Percentiles rank a stretch among this genome's conserved stretches.
These are phyloP conservation scores for Mikania micrantha DNA, from an alignment of 129 eudicot species.

Conservation along the genomic window DNA sequence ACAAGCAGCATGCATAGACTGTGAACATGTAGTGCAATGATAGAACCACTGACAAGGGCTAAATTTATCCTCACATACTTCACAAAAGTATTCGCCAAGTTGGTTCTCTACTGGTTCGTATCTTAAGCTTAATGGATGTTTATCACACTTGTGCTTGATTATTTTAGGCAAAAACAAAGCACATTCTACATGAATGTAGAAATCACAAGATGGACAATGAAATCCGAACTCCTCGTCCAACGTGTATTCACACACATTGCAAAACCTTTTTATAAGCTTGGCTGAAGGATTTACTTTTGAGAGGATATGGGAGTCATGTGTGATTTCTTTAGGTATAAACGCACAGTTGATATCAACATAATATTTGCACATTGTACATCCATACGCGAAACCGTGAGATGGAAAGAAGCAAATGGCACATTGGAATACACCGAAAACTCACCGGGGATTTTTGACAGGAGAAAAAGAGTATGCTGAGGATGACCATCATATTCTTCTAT, in stretches of 20 bases:
- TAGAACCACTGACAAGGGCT: conserved; percentile 1
- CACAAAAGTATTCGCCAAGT: too few species aligned
- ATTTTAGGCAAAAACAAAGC: too few species aligned
- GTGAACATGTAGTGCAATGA: conserved; percentile 12
- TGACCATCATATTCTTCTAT: not conserved
- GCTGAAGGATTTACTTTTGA: too few species aligned
- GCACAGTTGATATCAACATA: not conserved
- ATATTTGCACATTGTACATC: not conserved
- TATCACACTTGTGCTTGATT: too few species aligned
- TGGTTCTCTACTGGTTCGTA: too few species aligned
- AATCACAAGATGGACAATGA: not conserved
- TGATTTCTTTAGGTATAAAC: not conserved
- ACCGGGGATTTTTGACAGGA: not conserved
- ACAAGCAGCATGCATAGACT: too few species aligned
- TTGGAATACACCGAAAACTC: not conserved
- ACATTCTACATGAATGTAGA: too few species aligned
- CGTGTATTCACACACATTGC: not conserved
- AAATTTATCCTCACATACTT: conserved; percentile 5
- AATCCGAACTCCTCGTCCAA: not conserved
- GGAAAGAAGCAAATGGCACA: not conserved
- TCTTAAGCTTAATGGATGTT: too few species aligned
- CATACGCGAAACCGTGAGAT: not conserved
- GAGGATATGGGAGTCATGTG: not conserved
- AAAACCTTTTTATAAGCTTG: not conserved
- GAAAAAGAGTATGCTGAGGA: too few species aligned